These are phyloP conservation scores for Chrysoporthe puriensis DNA, from an alignment of 2,329 filamentous ascomycete species.

Conservation along the genomic window DNA sequence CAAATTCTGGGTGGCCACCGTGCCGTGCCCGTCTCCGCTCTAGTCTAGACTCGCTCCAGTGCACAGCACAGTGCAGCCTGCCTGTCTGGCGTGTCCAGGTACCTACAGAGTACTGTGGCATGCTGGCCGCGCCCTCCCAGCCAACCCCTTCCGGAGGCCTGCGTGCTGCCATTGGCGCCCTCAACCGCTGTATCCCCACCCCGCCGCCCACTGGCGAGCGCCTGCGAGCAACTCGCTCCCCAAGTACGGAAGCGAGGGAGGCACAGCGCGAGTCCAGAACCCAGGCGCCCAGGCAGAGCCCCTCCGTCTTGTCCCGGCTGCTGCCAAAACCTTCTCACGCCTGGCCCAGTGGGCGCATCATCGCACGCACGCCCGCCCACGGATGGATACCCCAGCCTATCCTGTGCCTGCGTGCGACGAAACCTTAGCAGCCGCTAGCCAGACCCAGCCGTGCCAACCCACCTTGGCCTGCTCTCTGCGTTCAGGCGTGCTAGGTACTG, in stretches of 20 bases:
- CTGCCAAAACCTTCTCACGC: not conserved
- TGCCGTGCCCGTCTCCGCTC: conserved; percentile 1
- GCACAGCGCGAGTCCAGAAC: not conserved
- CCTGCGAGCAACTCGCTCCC: not conserved
- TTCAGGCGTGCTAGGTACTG: not conserved
- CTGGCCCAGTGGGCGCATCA: not conserved
- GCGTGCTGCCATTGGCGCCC: not conserved
- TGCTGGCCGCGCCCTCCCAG: too few species aligned
- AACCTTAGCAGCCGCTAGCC: not conserved
- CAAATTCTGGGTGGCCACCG: not conserved
- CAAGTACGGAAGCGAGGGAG: not conserved
- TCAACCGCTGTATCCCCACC: not conserved
- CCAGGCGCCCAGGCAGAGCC: not conserved
- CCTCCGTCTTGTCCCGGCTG: not conserved
- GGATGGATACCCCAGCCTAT: not conserved
- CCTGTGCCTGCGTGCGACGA: not conserved
- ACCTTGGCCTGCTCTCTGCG: not conserved
- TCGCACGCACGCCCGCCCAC: not conserved
- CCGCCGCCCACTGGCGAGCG: not conserved
- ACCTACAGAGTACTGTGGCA: too few species aligned
- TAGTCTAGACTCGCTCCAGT: conserved; percentile 8
- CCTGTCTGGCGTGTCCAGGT: not conserved
- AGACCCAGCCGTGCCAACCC: not conserved
- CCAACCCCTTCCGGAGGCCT: not conserved
- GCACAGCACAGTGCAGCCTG: not conserved